Evolutionary conservation across 345 rosid species (phyloP).

Genomic region (Viola odorata): DNA sequence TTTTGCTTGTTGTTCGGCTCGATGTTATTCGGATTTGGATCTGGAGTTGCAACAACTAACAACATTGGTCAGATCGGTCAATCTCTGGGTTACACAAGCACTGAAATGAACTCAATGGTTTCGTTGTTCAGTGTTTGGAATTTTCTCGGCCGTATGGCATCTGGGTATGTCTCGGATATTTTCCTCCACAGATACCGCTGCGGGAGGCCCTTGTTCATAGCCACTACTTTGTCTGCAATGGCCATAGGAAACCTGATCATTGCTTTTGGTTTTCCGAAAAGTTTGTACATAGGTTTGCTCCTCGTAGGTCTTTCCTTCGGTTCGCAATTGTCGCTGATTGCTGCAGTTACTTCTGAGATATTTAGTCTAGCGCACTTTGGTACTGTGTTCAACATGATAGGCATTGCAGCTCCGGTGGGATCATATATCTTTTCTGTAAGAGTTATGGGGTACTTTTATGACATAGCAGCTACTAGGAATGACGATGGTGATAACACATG

Average conservation of each 20-base stretch:
- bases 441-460: conserved; percentile 45
- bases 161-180: conserved; percentile 39
- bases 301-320: conserved; percentile 48
- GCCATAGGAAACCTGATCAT: conserved; percentile 37
- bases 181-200: conserved; percentile 31
- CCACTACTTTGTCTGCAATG: conserved; percentile 35
- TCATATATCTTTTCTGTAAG: conserved; percentile 47
- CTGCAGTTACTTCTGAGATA: conserved; percentile 43
- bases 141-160: conserved; percentile 43
- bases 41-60: conserved; percentile 46
- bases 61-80: conserved; percentile 9
- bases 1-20: conserved; percentile 47
- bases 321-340: conserved; percentile 52
- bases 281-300: conserved; percentile 35
- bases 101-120: neutral
- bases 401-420: conserved; percentile 46
- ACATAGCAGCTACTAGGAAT: conserved; percentile 28
- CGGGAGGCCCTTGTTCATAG: conserved; percentile 53
- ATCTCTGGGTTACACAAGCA: neutral
- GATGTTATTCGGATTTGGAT: conserved; percentile 53
- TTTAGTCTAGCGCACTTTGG: conserved; percentile 44
- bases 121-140: conserved; percentile 46
- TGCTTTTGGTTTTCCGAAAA: conserved; percentile 40
- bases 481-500: conserved; percentile 21
- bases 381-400: conserved; percentile 45